phyloP scores from a whole-genome alignment of 331 rosid genomes.

The Telfairia occidentalis region DNA sequence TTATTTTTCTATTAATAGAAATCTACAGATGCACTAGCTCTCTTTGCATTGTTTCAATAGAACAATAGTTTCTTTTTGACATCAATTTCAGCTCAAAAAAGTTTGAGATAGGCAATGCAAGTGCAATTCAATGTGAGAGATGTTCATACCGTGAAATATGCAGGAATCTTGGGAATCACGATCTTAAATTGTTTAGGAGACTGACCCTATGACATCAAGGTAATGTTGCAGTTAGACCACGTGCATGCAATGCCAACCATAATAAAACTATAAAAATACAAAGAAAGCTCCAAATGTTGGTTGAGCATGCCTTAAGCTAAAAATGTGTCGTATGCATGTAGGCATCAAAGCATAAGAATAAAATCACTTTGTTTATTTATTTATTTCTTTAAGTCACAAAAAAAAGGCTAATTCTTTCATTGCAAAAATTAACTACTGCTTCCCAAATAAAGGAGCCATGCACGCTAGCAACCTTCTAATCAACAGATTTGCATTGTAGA shows the following conservation, averaged over 20 bases:
- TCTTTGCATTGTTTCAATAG: not conserved
- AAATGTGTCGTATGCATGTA: not conserved
- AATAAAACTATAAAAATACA: not conserved
- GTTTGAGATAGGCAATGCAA: not conserved
- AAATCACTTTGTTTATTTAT: not conserved
- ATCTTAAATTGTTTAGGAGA: slow-evolving; percentile 78
- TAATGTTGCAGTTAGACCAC: not conserved
- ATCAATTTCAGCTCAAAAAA: not conserved
- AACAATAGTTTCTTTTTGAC: not conserved
- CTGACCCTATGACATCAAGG: slow-evolving; percentile 45
- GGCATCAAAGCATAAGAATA: not conserved
- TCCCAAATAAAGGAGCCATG: not conserved
- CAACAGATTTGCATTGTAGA: not conserved
- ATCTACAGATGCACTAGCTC: not conserved
- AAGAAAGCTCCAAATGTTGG: not conserved
- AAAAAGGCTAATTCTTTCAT: not conserved
- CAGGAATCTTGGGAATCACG: slow-evolving; percentile 64
- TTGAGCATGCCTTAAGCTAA: not conserved
- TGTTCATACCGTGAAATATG: slow-evolving; percentile 76
- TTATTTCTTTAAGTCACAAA: not conserved
- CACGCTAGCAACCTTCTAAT: not conserved
- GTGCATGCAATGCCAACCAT: not conserved
- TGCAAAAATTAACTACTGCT: not conserved
- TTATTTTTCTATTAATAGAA: not conserved
- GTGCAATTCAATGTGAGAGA: not conserved